These are phyloP conservation scores for Acidomyces sp. DNA, from an alignment of 495 filamentous ascomycete species.

Conservation along the genomic window DNA sequence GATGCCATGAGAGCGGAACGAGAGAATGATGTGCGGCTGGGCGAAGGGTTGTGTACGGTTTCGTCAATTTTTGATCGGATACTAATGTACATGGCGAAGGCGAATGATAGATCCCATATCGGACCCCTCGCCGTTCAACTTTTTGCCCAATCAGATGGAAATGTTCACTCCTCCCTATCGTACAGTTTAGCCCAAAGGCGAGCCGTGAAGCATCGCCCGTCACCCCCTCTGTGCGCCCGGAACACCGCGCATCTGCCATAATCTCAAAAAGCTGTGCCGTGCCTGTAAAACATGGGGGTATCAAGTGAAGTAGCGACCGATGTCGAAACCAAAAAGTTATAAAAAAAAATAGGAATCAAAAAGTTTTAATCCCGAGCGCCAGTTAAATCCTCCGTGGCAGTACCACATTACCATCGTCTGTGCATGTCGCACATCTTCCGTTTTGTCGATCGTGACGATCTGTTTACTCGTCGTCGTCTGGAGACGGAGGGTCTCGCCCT, in stretches of 20 bases:
- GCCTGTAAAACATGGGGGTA: conserved; percentile 5
- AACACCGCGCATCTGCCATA: conserved; percentile 3
- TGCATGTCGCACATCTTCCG: background rate
- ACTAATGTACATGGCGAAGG: too few species aligned
- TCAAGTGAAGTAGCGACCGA: conserved; percentile 12
- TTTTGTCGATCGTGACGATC: background rate
- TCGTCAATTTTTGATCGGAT: too few species aligned
- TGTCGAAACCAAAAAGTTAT: conserved; percentile 1
- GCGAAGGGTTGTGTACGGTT: too few species aligned
- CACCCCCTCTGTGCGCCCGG: conserved; percentile 2
- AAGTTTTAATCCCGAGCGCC: background rate
- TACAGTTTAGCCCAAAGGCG: too few species aligned
- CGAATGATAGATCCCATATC: too few species aligned
- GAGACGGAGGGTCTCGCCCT: conserved; percentile 32
- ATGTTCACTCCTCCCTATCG: too few species aligned
- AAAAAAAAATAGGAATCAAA: conserved; percentile 1
- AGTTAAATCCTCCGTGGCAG: background rate
- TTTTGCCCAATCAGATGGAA: too few species aligned
- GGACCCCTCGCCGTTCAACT: too few species aligned
- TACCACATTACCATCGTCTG: background rate
- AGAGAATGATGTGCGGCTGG: too few species aligned
- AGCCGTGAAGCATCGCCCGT: background rate
- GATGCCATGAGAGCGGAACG: too few species aligned
- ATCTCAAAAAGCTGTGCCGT: background rate
- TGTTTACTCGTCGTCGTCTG: conserved; percentile 24